A percentile compares a stretch with the other conserved stretches of the same genome.
Evolutionary conservation across 2,329 filamentous ascomycete species (phyloP).

Genomic region (Cladosporium cucumerinum): DNA sequence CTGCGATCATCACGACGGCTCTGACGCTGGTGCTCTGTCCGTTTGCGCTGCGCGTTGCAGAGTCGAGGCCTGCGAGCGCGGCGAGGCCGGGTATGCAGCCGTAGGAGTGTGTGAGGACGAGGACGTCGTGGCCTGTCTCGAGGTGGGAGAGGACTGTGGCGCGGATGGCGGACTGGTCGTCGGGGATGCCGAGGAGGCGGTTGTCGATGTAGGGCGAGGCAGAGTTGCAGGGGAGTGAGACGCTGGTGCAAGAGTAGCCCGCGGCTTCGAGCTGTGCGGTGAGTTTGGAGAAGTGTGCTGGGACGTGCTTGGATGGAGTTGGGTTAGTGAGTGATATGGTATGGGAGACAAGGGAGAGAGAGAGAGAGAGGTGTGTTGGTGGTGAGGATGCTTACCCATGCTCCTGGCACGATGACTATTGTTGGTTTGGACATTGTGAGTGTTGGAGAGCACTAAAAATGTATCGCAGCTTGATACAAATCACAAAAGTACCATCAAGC

Average conservation of each 20-base stretch:
- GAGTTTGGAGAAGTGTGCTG: slow-evolving; percentile 15
- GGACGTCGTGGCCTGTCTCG: slow-evolving; percentile 22
- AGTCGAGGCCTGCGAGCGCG: slow-evolving; percentile 22
- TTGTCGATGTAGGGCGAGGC: neutral
- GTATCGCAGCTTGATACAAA: too few relatives aligned
- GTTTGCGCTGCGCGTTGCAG: neutral
- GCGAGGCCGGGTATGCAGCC: slow-evolving; percentile 27
- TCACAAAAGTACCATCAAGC: neutral
- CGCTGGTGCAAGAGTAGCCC: slow-evolving; percentile 15
- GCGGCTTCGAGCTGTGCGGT: neutral
- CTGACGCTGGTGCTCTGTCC: neutral
- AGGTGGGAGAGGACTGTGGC: neutral
- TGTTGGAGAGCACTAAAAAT: too few relatives aligned
- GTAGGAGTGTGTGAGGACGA: slow-evolving; percentile 30
- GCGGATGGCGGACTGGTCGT: neutral
- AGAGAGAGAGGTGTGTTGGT: neutral
- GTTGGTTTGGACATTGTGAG: slow-evolving; percentile 18
- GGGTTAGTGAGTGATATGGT: neutral
- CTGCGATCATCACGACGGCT: slow-evolving; percentile 14
- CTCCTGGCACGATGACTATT: slow-evolving; percentile 18
- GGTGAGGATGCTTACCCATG: slow-evolving; percentile 14
- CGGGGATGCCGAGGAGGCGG: neutral
- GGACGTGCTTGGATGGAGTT: slow-evolving; percentile 7
- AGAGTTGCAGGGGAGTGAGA: slow-evolving; percentile 6
- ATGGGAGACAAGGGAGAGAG: too few relatives aligned